phyloP scores from a whole-genome alignment of 1,139 yeast species.

The Lodderomyces metapsilosis region DNA sequence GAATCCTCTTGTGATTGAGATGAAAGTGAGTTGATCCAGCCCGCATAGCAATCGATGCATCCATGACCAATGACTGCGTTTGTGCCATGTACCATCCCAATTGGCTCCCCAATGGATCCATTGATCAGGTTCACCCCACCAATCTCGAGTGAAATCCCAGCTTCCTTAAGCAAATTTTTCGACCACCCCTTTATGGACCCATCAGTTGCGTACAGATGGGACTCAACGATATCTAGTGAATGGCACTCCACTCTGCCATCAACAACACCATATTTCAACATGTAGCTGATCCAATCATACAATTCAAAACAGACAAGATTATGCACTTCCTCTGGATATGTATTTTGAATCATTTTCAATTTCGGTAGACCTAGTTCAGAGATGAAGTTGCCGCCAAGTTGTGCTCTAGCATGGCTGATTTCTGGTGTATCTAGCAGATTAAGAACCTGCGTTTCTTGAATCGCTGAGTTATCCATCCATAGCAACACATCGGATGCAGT shows the following conservation, averaged over 20 bases:
- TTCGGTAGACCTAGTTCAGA: conserved; percentile 62
- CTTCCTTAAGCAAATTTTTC: conserved; percentile 12
- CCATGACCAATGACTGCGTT: conserved; percentile 38
- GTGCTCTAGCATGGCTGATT: conserved; percentile 11
- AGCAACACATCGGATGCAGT: conserved; percentile 38
- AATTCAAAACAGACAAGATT: conserved; percentile 47
- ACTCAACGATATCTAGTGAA: conserved; percentile 8
- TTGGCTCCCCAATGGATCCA: conserved; percentile 8
- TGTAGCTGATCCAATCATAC: conserved; percentile 48
- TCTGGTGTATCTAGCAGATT: conserved; percentile 13
- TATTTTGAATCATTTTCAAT: conserved; percentile 34
- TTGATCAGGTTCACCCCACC: background rate
- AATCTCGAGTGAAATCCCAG: conserved; percentile 21
- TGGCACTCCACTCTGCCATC: conserved; percentile 14
- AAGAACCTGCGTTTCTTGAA: conserved; percentile 35
- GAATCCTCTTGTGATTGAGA: too few relatives aligned
- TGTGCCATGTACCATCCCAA: conserved; percentile 7
- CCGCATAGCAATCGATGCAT: conserved; percentile 58
- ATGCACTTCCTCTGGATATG: conserved; percentile 15
- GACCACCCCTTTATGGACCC: conserved; percentile 60
- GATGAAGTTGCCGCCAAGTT: conserved; percentile 46
- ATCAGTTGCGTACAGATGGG: conserved; percentile 36
- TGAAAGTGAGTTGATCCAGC: conserved; percentile 48
- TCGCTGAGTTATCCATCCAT: conserved; percentile 54
- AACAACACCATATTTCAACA: conserved; percentile 27